Evolutionary conservation across 139 green algal species (phyloP).

Genomic region (Asterochloris erici): DNA sequence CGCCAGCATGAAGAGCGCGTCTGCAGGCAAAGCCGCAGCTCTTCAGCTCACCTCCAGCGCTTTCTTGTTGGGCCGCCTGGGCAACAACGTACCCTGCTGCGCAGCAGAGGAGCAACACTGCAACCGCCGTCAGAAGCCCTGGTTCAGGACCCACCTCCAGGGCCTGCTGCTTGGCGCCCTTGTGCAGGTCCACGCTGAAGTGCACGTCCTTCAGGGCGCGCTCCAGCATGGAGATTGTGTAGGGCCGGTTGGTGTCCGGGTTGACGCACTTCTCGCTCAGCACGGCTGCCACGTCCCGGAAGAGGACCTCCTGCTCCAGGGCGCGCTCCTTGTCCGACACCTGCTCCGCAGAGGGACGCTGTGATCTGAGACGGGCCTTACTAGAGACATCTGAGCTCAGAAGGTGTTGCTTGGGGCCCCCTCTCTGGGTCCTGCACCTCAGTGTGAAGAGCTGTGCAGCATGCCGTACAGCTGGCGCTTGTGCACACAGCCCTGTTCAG

Average conservation of each 20-base stretch:
- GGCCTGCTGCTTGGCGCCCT: conserved; percentile 92
- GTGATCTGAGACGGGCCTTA: background rate
- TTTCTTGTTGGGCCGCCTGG: no score
- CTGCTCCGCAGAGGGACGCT: conserved; percentile 40
- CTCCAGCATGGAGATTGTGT: conserved; percentile 93
- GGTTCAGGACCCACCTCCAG: conserved; percentile 54
- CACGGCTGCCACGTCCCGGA: conserved; percentile 81
- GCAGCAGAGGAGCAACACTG: background rate
- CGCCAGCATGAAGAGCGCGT: no score
- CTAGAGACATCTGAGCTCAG: no score
- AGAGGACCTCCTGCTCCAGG: conserved; percentile 77
- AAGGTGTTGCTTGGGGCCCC: no score
- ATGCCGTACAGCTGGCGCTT: no score
- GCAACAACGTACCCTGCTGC: background rate
- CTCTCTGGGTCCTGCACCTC: no score
- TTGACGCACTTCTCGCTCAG: conserved; percentile 90
- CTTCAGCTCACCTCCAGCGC: no score
- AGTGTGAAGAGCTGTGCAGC: no score
- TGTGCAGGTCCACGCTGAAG: conserved; percentile 91
- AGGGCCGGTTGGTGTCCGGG: conserved; percentile 84
- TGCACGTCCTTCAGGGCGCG: conserved; percentile 86
- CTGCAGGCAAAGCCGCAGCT: no score
- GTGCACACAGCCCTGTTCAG: no score
- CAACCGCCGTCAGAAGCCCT: background rate
- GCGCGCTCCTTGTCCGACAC: conserved; percentile 96